Base-by-base conservation (phyloP, 2,329 filamentous ascomycete species). In the Clonostachys byssicola region DNA sequence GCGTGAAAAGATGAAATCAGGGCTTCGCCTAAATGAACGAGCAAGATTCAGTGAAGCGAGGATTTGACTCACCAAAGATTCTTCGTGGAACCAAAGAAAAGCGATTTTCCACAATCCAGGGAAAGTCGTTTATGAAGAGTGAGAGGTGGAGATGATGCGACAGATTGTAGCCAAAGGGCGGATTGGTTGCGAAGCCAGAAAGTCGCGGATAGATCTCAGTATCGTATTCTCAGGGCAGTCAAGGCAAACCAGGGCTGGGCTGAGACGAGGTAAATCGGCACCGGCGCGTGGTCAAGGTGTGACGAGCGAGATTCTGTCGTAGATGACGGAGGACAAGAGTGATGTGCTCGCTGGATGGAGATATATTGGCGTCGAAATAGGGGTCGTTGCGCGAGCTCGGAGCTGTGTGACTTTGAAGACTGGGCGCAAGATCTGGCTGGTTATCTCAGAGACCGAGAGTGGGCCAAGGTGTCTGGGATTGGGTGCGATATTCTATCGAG, bases 41-140 rank as follows among this genome's bases (percentile, higher is more conserved):
- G 23, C 23, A 30, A 10, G 23, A 30, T 10, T 10, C 23, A 30
- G 23, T 30, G 23, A 30, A 30, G 23, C 23, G 23, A 30, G 46
- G 14, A n/a, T 12, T 52, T 63, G 58, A 67, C 64, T 67, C 59
- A 67, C 64, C 56, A 52, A 42, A 58, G 49, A 54, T 49, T 52
- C 49, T 56, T 57, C 51, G 54, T 58, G 53, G 60, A 65, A 56
- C 54, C 52, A 64, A 59, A 42, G 47, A 48, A 54, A 45, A 50
- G 46, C 50, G 43, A 54, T 47, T 47, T 41, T 40, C 41, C 40
- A 42, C 35, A 41, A 33, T 45, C 46, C 41, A 48, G 50, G 39
- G n/a, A 34, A 17, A 38, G 48, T 52, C 53, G 51, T 47, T 50
- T 36, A 43, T 47, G 42, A 35, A 44, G 30, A 39, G 47, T 43